Conservation (phyloP, 208 protist species). For the Kentomonas sorsogonicus region DNA sequence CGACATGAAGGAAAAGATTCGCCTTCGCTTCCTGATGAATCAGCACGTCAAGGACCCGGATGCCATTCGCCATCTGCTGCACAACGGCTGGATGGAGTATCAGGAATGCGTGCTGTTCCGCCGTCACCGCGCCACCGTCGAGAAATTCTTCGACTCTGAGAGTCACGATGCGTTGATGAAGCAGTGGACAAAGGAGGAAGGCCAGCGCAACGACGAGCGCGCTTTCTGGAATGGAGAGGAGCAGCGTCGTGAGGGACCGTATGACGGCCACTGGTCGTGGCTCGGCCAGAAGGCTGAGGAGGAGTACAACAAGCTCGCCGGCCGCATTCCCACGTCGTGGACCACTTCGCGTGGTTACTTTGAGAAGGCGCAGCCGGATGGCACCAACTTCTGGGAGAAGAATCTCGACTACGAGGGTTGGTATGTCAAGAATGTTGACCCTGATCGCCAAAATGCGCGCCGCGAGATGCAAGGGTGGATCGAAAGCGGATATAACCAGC, state of each 20-base stretch:
- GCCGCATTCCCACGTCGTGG: constrained; percentile 76
- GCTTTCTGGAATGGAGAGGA: constrained; percentile 86
- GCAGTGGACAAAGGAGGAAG: constrained; percentile 76
- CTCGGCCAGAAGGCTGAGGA: constrained; percentile 73
- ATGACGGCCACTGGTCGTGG: constrained; percentile 87
- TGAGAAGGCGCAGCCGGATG: constrained; percentile 74
- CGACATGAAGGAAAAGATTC: constrained; percentile 81
- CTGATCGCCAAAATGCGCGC: constrained; percentile 74
- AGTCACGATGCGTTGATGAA: constrained; percentile 59
- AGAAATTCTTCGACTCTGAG: constrained; percentile 80
- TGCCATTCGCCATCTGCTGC: constrained; percentile 79
- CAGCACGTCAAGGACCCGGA: constrained; percentile 84
- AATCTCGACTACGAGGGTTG: constrained; percentile 90
- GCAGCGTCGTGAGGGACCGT: constrained; percentile 75
- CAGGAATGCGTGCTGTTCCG: constrained; percentile 78
- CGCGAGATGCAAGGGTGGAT: constrained; percentile 79
- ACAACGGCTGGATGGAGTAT: constrained; percentile 89
- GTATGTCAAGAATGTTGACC: constrained; percentile 90
- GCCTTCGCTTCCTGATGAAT: constrained; percentile 79
- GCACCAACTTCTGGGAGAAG: constrained; percentile 89
- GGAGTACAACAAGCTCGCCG: constrained; percentile 76
- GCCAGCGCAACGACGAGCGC: constrained; percentile 66
- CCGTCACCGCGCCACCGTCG: constrained; percentile 59
- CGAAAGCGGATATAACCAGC: constrained; percentile 86
- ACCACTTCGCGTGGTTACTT: constrained; percentile 83